Conservation (phyloP, 257 asterid species). For the Solanum appendiculatum region DNA sequence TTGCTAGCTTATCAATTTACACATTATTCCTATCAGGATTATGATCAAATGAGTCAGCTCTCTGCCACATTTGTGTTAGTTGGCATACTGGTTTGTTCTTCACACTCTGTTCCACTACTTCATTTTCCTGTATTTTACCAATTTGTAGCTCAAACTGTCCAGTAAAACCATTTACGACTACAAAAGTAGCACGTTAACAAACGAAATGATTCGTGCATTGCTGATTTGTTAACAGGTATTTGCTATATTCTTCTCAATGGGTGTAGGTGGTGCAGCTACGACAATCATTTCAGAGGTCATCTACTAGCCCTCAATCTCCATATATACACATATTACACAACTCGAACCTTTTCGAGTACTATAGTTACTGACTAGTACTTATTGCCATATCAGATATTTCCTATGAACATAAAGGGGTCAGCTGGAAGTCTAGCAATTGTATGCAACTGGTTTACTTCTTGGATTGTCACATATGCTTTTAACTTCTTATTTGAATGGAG, state of each 20-base stretch:
- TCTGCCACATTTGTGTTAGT: background rate
- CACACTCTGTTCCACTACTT: background rate
- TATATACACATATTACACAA: background rate
- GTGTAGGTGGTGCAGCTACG: constrained; percentile 68
- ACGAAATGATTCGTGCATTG: background rate
- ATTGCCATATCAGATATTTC: constrained; percentile 48
- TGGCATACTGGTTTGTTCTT: constrained; percentile 9
- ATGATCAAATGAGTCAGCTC: background rate
- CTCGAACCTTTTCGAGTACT: background rate
- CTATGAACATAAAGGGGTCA: constrained; percentile 52
- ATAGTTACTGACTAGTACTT: background rate
- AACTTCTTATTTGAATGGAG: constrained; percentile 56
- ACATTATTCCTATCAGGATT: background rate
- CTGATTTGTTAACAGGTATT: constrained; percentile 9
- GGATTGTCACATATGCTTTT: constrained; percentile 51
- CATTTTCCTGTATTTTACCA: background rate
- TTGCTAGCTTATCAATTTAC: background rate
- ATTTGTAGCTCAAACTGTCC: background rate
- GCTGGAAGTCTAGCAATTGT: constrained; percentile 59
- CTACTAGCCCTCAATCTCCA: background rate
- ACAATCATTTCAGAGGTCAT: constrained; percentile 68
- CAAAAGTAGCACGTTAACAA: background rate
- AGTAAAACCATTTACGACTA: background rate
- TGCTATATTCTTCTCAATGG: constrained; percentile 39
- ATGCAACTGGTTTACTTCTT: constrained; percentile 50